These are phyloP conservation scores for Oryza rufipogon DNA, from an alignment of 176 grass and related monocot species.

Conservation along the genomic window DNA sequence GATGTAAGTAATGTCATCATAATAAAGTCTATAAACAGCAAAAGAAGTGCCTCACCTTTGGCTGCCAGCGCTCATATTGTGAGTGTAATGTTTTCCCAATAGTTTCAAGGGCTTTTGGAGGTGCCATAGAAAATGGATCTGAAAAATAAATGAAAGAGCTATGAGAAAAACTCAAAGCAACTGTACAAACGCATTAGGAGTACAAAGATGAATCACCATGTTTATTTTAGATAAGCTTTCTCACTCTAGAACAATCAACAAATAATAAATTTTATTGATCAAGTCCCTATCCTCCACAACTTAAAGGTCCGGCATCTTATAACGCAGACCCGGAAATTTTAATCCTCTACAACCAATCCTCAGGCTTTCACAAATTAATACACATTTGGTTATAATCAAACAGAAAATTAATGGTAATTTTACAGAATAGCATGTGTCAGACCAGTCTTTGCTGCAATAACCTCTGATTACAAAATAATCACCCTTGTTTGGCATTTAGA, in stretches of 20 bases:
- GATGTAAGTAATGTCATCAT: conserved; percentile 27
- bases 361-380: not conserved
- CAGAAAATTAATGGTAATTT: not conserved
- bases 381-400: not conserved
- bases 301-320: not conserved
- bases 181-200: not conserved
- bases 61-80: conserved; percentile 98
- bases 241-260: conserved; percentile 16
- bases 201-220: conserved; percentile 4
- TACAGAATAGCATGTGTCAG: conserved; percentile 1
- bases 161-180: conserved; percentile 34
- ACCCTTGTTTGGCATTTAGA: not conserved
- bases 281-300: conserved; percentile 6
- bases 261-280: conserved; percentile 36
- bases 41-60: conserved; percentile 54
- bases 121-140: conserved; percentile 97
- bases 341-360: not conserved
- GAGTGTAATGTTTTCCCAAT: conserved; percentile 95
- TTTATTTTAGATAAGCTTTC: not conserved
- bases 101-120: conserved; percentile 89
- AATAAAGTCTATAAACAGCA: not conserved
- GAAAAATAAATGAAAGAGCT: conserved; percentile 32
- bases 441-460: conserved; percentile 10
- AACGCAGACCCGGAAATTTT: not conserved
- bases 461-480: not conserved